Percentiles rank a stretch among this genome's conserved stretches.
phyloP scores from a whole-genome alignment of 139 green algal species.

The Tetradesmus obliquus region DNA sequence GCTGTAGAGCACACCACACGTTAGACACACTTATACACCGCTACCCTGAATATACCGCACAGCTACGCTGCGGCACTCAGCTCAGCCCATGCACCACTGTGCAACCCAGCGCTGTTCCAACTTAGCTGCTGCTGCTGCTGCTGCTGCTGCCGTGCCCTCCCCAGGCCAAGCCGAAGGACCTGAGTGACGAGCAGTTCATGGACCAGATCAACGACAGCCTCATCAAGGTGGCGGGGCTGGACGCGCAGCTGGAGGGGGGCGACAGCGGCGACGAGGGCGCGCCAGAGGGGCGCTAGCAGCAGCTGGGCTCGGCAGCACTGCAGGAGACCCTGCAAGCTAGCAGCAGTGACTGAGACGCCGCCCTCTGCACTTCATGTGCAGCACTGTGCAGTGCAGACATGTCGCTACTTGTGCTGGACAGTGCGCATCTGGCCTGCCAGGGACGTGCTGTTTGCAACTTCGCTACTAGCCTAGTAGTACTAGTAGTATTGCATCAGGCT shows the following conservation, averaged over 20 bases:
- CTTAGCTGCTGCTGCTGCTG: background rate
- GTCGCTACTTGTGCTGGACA: no score
- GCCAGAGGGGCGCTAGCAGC: background rate
- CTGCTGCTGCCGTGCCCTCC: background rate
- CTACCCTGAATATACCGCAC: background rate
- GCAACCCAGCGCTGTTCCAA: background rate
- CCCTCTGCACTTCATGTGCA: no score
- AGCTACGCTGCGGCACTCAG: background rate
- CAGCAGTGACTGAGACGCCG: no score
- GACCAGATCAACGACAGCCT: slow-evolving; percentile 64
- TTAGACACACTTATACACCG: no score
- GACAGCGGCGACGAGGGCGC: background rate
- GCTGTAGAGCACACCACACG: no score
- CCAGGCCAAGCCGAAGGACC: slow-evolving; percentile 57
- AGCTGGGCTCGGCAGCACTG: background rate
- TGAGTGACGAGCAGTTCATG: slow-evolving; percentile 61
- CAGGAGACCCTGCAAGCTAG: background rate
- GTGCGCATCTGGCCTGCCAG: no score
- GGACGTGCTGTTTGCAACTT: no score
- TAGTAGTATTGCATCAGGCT: no score
- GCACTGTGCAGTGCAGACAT: no score
- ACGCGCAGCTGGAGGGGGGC: slow-evolving; percentile 16
- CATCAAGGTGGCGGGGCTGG: slow-evolving; percentile 58
- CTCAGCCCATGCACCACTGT: background rate
- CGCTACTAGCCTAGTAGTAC: no score